phyloP scores from a whole-genome alignment of 768 basidiomycete genomes.

The Termitomyces sp. region DNA sequence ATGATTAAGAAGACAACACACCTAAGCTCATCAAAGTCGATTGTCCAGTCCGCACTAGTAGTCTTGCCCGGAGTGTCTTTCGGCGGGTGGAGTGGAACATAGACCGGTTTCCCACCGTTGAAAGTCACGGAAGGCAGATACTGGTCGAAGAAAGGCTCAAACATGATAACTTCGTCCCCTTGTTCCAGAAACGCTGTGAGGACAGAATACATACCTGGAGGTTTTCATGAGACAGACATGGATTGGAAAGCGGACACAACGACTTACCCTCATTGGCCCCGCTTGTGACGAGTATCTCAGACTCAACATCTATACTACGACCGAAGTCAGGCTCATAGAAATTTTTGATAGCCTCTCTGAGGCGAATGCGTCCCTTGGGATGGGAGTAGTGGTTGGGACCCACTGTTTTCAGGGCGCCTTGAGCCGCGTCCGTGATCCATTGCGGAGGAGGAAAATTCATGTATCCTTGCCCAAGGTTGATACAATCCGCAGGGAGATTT shows the following conservation, averaged over 20 bases:
- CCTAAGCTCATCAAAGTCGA: constrained; percentile 88
- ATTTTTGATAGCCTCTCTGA: constrained; percentile 81
- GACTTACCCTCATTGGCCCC: constrained; percentile 92
- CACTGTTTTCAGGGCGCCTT: constrained; percentile 56
- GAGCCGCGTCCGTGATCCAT: constrained; percentile 74
- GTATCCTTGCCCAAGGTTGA: constrained; percentile 94
- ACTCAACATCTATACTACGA: constrained; percentile 73
- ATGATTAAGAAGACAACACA: constrained; percentile 19
- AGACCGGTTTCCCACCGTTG: constrained; percentile 90
- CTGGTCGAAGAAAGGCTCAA: constrained; percentile 98
- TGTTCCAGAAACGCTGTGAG: constrained; percentile 87
- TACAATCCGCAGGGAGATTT: constrained; percentile 86
- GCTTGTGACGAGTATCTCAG: constrained; percentile 90
- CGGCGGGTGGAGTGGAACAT: constrained; percentile 94
- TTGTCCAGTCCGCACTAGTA: constrained; percentile 76
- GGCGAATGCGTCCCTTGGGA: constrained; percentile 80
- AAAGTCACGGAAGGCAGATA: constrained; percentile 90
- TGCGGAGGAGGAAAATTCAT: constrained; percentile 88
- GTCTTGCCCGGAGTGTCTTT: constrained; percentile 35
- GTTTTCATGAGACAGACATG: not conserved
- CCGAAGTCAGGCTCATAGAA: constrained; percentile 69
- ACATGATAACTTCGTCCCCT: constrained; percentile 97
- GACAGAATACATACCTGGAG: constrained; percentile 85
- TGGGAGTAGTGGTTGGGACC: constrained; percentile 85
- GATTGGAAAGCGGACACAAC: not conserved